Percentiles rank a stretch among this genome's conserved stretches.
Conservation (phyloP, 2,329 filamentous ascomycete genomes). For the Ambrosiella xylebori region DNA sequence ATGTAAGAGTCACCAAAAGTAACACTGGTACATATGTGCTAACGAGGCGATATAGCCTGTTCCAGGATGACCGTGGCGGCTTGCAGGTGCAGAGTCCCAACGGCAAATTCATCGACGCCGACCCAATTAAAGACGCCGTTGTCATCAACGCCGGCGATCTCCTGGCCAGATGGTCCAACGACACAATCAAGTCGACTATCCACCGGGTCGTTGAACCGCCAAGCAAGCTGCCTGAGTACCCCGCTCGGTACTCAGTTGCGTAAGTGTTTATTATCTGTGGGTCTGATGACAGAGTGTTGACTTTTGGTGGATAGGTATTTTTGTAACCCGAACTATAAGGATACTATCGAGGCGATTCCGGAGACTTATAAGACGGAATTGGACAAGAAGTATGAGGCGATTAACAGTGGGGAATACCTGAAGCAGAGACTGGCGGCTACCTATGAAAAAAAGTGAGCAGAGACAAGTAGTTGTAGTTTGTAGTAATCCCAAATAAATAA, state of each 20-base stretch:
- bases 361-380: conserved; percentile 49
- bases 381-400: conserved; percentile 62
- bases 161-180: conserved; percentile 76
- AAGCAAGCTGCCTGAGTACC: conserved; percentile 41
- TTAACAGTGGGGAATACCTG: conserved; percentile 69
- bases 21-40: not conserved
- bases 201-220: conserved; percentile 84
- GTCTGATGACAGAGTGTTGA: not conserved
- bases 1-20: conserved; percentile 18
- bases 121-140: conserved; percentile 62
- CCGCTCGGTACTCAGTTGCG: conserved; percentile 70
- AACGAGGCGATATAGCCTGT: conserved; percentile 21
- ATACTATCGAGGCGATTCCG: conserved; percentile 62
- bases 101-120: conserved; percentile 66
- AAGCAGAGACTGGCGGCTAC: conserved; percentile 63
- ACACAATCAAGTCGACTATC: conserved; percentile 75
- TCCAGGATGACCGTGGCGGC: conserved; percentile 40
- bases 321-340: conserved; percentile 69
- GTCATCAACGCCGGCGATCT: conserved; percentile 84
- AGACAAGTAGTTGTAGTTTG: no score
- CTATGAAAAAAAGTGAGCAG: conserved; percentile 25
- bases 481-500: no score
- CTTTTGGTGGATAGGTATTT: conserved; percentile 45
- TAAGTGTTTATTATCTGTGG: conserved; percentile 25
- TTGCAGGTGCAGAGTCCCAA: conserved; percentile 50